Base-by-base conservation (phyloP, 805 yeast species). In the Clavispora vitiphila region DNA sequence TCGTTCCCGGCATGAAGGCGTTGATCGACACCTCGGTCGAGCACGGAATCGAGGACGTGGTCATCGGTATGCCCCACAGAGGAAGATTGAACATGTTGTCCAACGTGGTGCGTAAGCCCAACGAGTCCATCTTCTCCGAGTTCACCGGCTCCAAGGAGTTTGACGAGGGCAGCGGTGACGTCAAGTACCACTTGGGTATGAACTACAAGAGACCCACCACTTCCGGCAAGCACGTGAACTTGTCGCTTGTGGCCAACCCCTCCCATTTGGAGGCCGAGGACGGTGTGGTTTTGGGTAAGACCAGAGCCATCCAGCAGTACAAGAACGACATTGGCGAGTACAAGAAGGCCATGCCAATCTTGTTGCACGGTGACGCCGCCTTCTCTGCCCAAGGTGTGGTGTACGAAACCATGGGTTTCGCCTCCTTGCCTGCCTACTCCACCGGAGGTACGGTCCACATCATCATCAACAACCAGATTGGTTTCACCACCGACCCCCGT, bases 11-110 rank as follows among this genome's bases (percentile, higher is more conserved):
- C 73, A 83, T 93, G 76, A 93, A 93, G 74, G 85, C 96, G 38
- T 67, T 93, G 62, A 89, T 93, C 62, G 99, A 93, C 69, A 82
- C 89, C 53, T 78, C 96, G 35, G 98, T 90, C 38, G 95, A 86
- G 53, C 71, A 74, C 48, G 99, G 99, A 56, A 83, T 91, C 40
- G 96, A 90, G 69, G 98, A 91, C 64, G 82, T 93, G 48, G 95
- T 91, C 58, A 84, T 93, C 57, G 99, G 99, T 74, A 93, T 93
- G 98, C 97, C 99, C 40, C 99, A 93, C 71, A 86, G 99, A 78
- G 99, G 99, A 71, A 83, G 99, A 74, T 77, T 93, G 59, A 93
- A 93, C 69, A 90, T 93, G 83, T 79, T 93, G 69, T 88, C 98
- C 46, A 93, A 93, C 72, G 98, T 93, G 57, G 97, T 93, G 38